Conservation (phyloP, 2,329 filamentous ascomycete species). For the Penicillium rolfsii region DNA sequence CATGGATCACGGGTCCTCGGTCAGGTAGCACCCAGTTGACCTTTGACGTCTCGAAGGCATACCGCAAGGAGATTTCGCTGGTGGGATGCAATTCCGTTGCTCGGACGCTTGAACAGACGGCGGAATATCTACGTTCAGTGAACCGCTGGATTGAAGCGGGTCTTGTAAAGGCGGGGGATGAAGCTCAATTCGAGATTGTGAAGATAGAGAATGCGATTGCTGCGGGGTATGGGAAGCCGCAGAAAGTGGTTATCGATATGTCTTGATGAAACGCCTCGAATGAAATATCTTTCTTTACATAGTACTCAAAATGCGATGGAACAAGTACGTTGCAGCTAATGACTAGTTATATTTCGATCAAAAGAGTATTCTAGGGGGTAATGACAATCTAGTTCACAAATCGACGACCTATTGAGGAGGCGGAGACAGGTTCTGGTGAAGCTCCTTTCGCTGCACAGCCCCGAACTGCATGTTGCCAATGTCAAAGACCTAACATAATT, state of each 20-base stretch:
- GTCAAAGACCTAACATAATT: slow-evolving; percentile 59
- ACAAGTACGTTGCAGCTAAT: background rate
- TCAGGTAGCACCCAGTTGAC: slow-evolving; percentile 11
- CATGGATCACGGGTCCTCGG: slow-evolving; percentile 32
- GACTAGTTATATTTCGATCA: background rate
- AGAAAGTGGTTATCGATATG: slow-evolving; percentile 20
- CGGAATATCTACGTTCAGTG: slow-evolving; percentile 16
- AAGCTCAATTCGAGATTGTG: slow-evolving; percentile 13
- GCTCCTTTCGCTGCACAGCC: slow-evolving; percentile 58
- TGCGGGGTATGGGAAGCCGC: slow-evolving; percentile 10
- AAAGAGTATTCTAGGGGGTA: background rate
- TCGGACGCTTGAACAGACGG: slow-evolving; percentile 17
- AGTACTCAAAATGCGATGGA: background rate
- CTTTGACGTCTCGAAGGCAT: slow-evolving; percentile 27
- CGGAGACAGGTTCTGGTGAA: slow-evolving; percentile 29
- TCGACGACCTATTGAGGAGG: slow-evolving; percentile 12
- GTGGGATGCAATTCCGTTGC: slow-evolving; percentile 26
- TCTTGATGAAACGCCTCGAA: background rate
- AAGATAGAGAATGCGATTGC: slow-evolving; percentile 17
- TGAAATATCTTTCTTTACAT: background rate
- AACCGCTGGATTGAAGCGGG: slow-evolving; percentile 20
- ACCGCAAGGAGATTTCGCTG: slow-evolving; percentile 26
- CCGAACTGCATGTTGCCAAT: slow-evolving; percentile 64
- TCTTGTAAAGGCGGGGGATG: slow-evolving; percentile 14
- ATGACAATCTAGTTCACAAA: background rate